phyloP scores from a whole-genome alignment of 179 eudicot genomes.

The Sideroxylon spinosum region DNA sequence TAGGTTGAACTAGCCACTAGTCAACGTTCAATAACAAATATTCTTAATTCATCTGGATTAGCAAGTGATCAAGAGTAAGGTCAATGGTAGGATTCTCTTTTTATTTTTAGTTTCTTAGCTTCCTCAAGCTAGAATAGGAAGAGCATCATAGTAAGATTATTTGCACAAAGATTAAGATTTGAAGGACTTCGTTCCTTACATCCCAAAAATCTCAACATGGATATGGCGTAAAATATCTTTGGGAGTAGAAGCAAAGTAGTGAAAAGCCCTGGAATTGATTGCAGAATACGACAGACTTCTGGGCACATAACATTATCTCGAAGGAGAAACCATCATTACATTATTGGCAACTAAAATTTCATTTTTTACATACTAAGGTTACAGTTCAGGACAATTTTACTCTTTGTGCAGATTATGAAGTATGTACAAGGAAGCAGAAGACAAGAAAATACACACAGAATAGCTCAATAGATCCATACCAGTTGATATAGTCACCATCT shows the following conservation, averaged over 20 bases:
- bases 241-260: neutral
- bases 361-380: neutral
- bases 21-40: no score
- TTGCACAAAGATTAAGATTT: no score
- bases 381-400: neutral
- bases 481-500: conserved; percentile 89
- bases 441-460: conserved; percentile 80
- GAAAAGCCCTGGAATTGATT: neutral
- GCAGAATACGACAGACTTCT: neutral
- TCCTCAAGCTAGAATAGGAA: no score
- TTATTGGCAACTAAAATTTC: neutral
- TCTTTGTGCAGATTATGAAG: conserved; percentile 74
- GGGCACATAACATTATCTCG: neutral
- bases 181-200: no score
- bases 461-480: conserved; percentile 88
- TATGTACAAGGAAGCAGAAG: conserved; percentile 91
- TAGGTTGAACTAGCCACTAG: no score
- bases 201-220: no score
- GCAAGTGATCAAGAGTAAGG: no score
- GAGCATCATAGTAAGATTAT: no score
- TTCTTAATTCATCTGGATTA: no score
- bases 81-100: no score
- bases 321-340: neutral
- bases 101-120: no score
- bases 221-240: neutral